Base-by-base conservation (phyloP, 768 basidiomycete genomes). In the Pleurotus salmoneostramineus region DNA sequence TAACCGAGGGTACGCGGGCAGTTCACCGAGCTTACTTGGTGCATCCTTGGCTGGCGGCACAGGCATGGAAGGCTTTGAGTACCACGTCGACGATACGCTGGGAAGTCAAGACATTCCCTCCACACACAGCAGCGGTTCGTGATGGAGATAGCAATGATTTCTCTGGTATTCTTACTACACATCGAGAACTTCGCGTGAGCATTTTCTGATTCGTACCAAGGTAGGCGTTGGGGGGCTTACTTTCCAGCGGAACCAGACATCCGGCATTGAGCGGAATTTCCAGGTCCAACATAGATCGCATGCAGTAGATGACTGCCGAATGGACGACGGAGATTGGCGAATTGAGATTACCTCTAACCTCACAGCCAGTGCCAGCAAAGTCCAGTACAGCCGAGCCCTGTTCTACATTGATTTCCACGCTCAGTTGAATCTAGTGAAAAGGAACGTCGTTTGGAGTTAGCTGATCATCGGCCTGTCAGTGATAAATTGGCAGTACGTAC, bases 71-170 rank as follows among this genome's bases (percentile, higher is more conserved):
- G 0, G 95, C 94, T 68, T 90, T 93, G 36, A 98, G 75, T 35
- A 98, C 90, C 2, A 95, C 93, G 66, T 98, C 95, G 2, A 95
- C 92, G 46, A 96, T 91, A n/a, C 95, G 80, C 66, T 96, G 95
- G 4, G 88, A 91, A 3, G 93, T 95, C 46, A 93, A 74, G 1
- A 95, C 93, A 66, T 97, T 98, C 8, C 95, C 95, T 33, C 91
- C 94, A 61, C 93, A 95, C 4, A 96, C 93, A 0, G 95, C 95
- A 7, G 91, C 92, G 0, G 91, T 94, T 45, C 83, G 83, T 10
- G 89, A 90, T 0, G 95, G 95, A 4, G 85, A 81, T 32, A 98
- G 75, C 10, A 97, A 69, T 1, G 88, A 90, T 56, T 84, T 86
- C n/a, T 77, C 69, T 0, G 95, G 95, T 37, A 96, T 89, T 61